phyloP scores from a whole-genome alignment of 1,284 basidiomycete genomes.

The Trichosporon inkin region DNA sequence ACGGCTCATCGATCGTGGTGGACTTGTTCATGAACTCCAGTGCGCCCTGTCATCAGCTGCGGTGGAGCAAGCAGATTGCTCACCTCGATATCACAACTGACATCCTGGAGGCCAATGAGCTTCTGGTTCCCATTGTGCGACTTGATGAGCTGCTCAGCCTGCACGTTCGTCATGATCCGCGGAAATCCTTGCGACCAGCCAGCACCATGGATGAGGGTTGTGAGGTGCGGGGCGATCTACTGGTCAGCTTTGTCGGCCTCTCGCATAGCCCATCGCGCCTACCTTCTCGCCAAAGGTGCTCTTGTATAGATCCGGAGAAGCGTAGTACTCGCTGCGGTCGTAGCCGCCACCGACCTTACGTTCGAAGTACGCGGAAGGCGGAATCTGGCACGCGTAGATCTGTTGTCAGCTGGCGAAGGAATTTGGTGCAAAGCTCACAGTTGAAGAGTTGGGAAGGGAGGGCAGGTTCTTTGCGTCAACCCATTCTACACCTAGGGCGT shows the following conservation, averaged over 20 bases:
- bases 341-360: conserved; percentile 59
- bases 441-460: conserved; percentile 54
- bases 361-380: conserved; percentile 65
- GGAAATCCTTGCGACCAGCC: conserved; percentile 77
- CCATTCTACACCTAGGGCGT: conserved; percentile 63
- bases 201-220: conserved; percentile 75
- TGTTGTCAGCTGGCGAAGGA: conserved; percentile 31
- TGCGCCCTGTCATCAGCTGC: conserved; percentile 59
- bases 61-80: conserved; percentile 7
- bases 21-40: conserved; percentile 71
- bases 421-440: conserved; percentile 48
- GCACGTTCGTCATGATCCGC: conserved; percentile 66
- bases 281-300: conserved; percentile 69
- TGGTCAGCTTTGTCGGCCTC: background rate
- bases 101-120: conserved; percentile 71
- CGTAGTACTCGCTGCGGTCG: conserved; percentile 66
- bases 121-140: conserved; percentile 50
- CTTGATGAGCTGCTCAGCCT: conserved; percentile 57
- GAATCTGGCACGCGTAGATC: conserved; percentile 74
- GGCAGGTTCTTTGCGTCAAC: conserved; percentile 61
- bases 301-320: conserved; percentile 61
- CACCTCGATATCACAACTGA: conserved; percentile 77
- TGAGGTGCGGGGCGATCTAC: conserved; percentile 76
- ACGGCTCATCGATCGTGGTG: conserved; percentile 71
- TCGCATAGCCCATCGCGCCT: too few relatives aligned